Percentiles rank a stretch among this genome's conserved stretches.
Evolutionary conservation across 2,329 filamentous ascomycete species (phyloP).

Genomic region (Microdochium nivale): DNA sequence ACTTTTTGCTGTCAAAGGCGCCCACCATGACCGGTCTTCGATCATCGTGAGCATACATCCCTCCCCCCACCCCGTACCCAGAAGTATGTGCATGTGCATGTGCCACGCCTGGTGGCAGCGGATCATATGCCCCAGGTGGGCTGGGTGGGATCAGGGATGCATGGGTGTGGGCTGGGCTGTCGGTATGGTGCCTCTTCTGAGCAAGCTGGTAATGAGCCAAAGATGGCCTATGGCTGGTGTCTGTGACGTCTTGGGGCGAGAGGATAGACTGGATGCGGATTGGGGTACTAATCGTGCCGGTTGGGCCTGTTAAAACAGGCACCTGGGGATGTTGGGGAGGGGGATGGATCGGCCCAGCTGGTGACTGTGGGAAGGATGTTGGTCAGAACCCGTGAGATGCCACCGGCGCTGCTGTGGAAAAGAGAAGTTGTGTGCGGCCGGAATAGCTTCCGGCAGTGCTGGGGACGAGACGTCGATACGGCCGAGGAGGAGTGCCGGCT

Average conservation of each 20-base stretch:
- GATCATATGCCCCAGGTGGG: conserved; percentile 14
- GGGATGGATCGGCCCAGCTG: conserved; percentile 6
- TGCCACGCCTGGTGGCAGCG: conserved; percentile 15
- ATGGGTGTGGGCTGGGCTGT: conserved; percentile 22
- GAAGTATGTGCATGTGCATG: conserved; percentile 10
- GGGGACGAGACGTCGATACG: too few relatives aligned
- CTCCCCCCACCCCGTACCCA: conserved; percentile 10
- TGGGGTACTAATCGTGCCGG: conserved; percentile 41
- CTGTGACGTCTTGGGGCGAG: conserved; percentile 33
- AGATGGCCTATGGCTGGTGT: conserved; percentile 25
- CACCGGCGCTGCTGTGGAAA: too few relatives aligned
- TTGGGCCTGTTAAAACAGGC: conserved; percentile 29
- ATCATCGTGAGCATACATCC: conserved; percentile 19
- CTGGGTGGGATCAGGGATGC: conserved; percentile 17
- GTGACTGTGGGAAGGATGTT: background rate
- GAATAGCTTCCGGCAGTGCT: too few relatives aligned
- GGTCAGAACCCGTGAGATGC: background rate
- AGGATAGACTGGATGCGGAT: conserved; percentile 43
- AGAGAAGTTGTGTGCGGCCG: too few relatives aligned
- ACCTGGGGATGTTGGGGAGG: conserved; percentile 6
- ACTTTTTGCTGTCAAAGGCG: conserved; percentile 29
- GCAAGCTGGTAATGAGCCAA: conserved; percentile 19
- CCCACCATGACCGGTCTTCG: conserved; percentile 22
- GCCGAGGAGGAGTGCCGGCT: too few relatives aligned
- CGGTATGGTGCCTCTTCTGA: conserved; percentile 27